These are phyloP conservation scores for Phialocephala subalpina DNA, from an alignment of 2,329 filamentous ascomycete species.

Conservation along the genomic window DNA sequence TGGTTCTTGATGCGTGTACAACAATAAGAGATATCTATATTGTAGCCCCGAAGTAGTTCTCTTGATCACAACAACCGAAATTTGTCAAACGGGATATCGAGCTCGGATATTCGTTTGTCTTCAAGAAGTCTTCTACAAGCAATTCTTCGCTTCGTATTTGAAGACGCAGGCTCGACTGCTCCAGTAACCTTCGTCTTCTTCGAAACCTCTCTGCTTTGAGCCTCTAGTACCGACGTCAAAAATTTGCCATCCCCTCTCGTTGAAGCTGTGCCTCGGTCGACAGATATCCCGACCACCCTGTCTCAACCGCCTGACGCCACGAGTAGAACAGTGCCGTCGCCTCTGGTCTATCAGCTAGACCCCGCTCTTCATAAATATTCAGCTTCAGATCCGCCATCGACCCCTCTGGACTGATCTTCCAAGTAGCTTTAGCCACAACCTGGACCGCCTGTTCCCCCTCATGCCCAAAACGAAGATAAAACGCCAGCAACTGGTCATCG, in stretches of 20 bases:
- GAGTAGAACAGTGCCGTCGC: constrained; percentile 23
- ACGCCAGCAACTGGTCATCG: constrained; percentile 19
- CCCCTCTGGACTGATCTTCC: constrained; percentile 24
- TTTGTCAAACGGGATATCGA: too few species aligned
- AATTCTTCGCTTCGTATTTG: too few species aligned
- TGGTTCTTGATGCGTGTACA: too few species aligned
- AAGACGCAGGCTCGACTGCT: too few species aligned
- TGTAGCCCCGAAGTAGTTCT: too few species aligned
- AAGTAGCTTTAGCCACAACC: constrained; percentile 31
- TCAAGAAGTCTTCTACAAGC: too few species aligned
- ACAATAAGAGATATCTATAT: too few species aligned
- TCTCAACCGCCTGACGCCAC: constrained; percentile 31
- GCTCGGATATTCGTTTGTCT: too few species aligned
- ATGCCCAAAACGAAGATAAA: constrained; percentile 30
- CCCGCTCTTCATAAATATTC: constrained; percentile 22
- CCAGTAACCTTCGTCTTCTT: too few species aligned
- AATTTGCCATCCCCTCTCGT: neutral
- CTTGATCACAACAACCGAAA: too few species aligned
- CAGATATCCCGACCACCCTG: constrained; percentile 35
- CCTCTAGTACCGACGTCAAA: neutral
- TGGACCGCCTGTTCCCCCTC: constrained; percentile 22
- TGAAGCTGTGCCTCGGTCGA: neutral
- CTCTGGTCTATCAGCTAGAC: neutral
- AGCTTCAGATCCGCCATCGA: constrained; percentile 25
- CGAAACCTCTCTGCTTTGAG: neutral